Base-by-base conservation (phyloP, 2,329 filamentous ascomycete species). In the Penicillium sp. region DNA sequence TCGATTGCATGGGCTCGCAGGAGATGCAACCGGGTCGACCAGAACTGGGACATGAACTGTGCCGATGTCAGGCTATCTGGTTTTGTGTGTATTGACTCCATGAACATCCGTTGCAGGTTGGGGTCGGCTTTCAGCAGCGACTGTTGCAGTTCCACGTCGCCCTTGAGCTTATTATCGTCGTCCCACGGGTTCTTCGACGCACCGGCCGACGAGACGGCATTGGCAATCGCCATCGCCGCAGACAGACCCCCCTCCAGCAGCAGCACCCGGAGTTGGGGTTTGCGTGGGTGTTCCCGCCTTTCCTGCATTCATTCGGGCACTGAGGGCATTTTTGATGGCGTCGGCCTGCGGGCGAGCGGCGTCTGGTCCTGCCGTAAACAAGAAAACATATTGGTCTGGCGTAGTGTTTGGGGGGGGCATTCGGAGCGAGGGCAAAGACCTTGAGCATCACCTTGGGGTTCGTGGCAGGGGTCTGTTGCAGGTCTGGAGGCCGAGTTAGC, bases 381-480 rank as follows among this genome's bases (percentile, higher is more conserved):
- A 89, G 76, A 99, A 97, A 52, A 94, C 86, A 74, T 96, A 92
- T 57, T 88, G 86, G 49, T 88, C 84, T 19, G 91, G 81, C 3
- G 71, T 65, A 6, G 62, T 70, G 11, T 70, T 68, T 3, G 73
- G 68, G 4, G 4, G 68, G 61, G 16, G 71, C 61, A 38, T 74
- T 71, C 25, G 86, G 78, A 45, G 85, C 78, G 74, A 93, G 90
- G 64, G 90, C 90, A 69, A 97, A 91, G 58, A 99, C 89, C 76
- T 95, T 97, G 61, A 98, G 85, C 84, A 97, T 97, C 56, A 96
- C 93, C 82, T 97, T 97, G 19, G 92, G 82, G 38, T 87, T 88
- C n/a, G 84, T 88, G 62, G 92, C 92, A 13, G 95, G 93, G 0
- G 95, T 98, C 76, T 98, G 94, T 77, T 99, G 94, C 52, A 99